Evolutionary conservation across 1,284 basidiomycete genomes (phyloP), one percentile per base, ranked within the genome.

Genomic region (Pseudozyma hubeiensis): DNA sequence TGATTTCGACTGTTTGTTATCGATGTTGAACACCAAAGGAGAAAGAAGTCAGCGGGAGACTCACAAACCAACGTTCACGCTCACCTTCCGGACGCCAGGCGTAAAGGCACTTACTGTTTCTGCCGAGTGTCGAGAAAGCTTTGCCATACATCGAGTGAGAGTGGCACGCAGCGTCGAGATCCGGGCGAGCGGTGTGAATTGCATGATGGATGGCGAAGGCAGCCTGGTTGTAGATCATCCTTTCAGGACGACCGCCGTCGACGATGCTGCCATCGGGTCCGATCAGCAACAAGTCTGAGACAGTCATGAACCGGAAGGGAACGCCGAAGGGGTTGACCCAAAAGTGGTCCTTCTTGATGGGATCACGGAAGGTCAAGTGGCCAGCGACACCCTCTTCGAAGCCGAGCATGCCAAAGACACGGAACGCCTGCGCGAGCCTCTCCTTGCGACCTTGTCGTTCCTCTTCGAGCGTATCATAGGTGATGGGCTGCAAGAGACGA

Each of bases 341-440:
- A 85, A 89, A 89, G 67, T 86, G 87, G 75, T 88, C 85, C 19
- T 85, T 82, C 48, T 86, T 85, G 68, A 89, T 86, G 7, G 87
- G 86, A 73, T 89, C 89, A 79, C 89, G 86, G 49, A 90, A 88
- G 19, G 90, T 91, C 67, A 91, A 88, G 80, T 90, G 89, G 52
- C 77, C 78, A 19, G 77, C 77, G 16, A 80, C 76, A 59, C 89
- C 89, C 70, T 90, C 89, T 56, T 89, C 89, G 73, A 87, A 89
- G 3, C 89, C 89, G 24, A 87, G 81, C 59, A 87, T 86, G 30
- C 87, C 88, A 86, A 85, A 88, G 54, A 88, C 87, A 46, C 88
- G 84, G 78, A 87, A 87, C 0, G 88, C 79, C 85, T 87, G 47
- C 1, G 87, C 88, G 33, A 90, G 86, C 31, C 88, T 83, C 72